Percentiles rank a stretch among this genome's conserved stretches.
Evolutionary conservation across 768 basidiomycete genomes (phyloP).

Genomic region (Auricularia heimuer): DNA sequence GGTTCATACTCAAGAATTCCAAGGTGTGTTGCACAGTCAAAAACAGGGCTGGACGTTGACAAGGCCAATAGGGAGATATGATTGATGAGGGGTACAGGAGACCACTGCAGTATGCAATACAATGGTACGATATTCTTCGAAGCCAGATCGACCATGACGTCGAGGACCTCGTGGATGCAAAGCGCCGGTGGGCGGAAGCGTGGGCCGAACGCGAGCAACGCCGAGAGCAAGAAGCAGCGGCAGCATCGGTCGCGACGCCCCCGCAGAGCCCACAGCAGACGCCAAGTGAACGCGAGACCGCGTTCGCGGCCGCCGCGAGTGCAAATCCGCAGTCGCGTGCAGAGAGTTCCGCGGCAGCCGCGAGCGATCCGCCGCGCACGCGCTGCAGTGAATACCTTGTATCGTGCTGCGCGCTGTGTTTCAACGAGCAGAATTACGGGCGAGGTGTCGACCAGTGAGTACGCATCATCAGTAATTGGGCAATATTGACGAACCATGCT

Average conservation of each 20-base stretch:
- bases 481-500: too few species aligned
- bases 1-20: slow-evolving; percentile 13
- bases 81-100: slow-evolving; percentile 23
- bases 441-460: slow-evolving; percentile 10
- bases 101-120: slow-evolving; percentile 16
- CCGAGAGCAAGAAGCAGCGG: too few species aligned
- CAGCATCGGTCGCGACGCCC: too few species aligned
- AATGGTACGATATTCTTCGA: slow-evolving; percentile 21
- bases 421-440: slow-evolving; percentile 20
- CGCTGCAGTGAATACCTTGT: slow-evolving; percentile 15
- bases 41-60: background rate
- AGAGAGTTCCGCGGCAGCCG: background rate
- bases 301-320: too few species aligned
- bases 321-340: background rate
- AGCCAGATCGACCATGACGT: slow-evolving; percentile 11
- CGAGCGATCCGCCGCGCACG: slow-evolving; percentile 3
- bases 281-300: too few species aligned
- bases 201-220: too few species aligned
- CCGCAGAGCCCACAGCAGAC: too few species aligned
- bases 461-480: too few species aligned
- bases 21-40: slow-evolving; percentile 9
- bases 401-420: slow-evolving; percentile 26
- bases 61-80: slow-evolving; percentile 13
- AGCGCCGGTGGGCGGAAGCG: background rate
- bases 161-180: background rate